phyloP scores from a whole-genome alignment of 2,329 filamentous ascomycete species.

The Xenosphaeropsis pyriputrescens region DNA sequence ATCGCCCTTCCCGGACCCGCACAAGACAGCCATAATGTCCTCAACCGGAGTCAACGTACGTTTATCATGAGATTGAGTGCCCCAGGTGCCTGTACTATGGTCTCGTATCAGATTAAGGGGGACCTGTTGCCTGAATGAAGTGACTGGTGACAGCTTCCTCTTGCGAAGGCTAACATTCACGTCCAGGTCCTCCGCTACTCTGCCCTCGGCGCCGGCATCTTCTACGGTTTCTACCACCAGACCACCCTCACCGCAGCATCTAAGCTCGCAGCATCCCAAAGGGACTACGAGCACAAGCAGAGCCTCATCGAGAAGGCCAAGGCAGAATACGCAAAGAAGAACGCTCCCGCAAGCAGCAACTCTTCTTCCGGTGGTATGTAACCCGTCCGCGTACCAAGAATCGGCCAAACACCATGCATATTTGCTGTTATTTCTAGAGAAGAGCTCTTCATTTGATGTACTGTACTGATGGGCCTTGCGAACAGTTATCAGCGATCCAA shows the following conservation, averaged over 20 bases:
- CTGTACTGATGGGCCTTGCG: background rate
- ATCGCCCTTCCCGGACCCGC: constrained; percentile 5
- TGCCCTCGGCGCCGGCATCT: constrained; percentile 77
- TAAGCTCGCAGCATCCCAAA: constrained; percentile 55
- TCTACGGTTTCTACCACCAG: constrained; percentile 96
- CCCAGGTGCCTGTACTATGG: too few species aligned
- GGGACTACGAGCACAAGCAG: constrained; percentile 84
- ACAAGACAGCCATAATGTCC: constrained; percentile 15
- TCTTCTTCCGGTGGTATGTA: too few species aligned
- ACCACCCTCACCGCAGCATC: constrained; percentile 59
- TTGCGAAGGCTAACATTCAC: constrained; percentile 1
- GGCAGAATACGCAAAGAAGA: constrained; percentile 76
- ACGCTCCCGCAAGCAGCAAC: constrained; percentile 29
- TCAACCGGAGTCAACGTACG: constrained; percentile 37
- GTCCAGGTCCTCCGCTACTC: constrained; percentile 89
- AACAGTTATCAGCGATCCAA: constrained; percentile 58
- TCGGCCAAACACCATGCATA: constrained; percentile 10
- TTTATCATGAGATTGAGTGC: constrained; percentile 4
- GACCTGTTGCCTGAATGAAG: too few species aligned
- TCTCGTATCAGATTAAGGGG: too few species aligned
- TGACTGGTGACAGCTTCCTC: too few species aligned
- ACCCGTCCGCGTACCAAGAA: constrained; percentile 9
- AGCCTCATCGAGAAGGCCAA: constrained; percentile 87
- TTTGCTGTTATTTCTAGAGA: background rate
- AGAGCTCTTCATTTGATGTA: too few species aligned